These are phyloP conservation scores for Pseudocercospora crystallina DNA, from an alignment of 2,329 filamentous ascomycete genomes.

Conservation along the genomic window DNA sequence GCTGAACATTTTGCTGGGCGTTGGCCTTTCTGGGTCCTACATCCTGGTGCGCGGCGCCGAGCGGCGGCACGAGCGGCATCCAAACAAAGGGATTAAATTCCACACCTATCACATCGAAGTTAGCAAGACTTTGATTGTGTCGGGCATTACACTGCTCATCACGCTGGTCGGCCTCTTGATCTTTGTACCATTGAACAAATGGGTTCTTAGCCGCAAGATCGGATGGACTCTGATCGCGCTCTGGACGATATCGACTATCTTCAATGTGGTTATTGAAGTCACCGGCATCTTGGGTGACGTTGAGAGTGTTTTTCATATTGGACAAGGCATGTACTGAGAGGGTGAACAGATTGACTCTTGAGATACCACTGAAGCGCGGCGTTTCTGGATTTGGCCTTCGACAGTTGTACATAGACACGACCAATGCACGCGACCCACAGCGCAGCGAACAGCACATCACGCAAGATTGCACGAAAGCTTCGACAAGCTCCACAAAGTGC, in stretches of 20 bases:
- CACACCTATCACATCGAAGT: conserved; percentile 81
- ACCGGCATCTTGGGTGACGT: conserved; percentile 31
- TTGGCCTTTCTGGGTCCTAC: conserved; percentile 86
- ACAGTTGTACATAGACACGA: too few species aligned
- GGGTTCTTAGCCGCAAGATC: conserved; percentile 79
- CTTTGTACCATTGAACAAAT: conserved; percentile 79
- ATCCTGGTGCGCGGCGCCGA: conserved; percentile 75
- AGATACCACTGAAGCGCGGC: too few species aligned
- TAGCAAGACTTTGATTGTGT: conserved; percentile 80
- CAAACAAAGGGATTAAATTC: conserved; percentile 63
- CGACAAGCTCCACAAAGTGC: too few species aligned
- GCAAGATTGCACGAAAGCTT: too few species aligned
- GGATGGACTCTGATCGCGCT: conserved; percentile 76
- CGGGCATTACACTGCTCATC: conserved; percentile 75
- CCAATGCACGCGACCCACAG: too few species aligned
- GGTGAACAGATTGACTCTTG: too few species aligned
- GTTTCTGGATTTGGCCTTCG: too few species aligned
- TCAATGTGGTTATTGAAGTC: conserved; percentile 80
- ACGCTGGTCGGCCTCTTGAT: conserved; percentile 78
- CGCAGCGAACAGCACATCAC: too few species aligned
- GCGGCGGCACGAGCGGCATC: conserved; percentile 65
- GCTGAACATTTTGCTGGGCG: conserved; percentile 93
- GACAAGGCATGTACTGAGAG: not conserved
- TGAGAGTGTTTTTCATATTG: conserved; percentile 14
- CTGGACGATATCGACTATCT: conserved; percentile 76